phyloP scores from a whole-genome alignment of 2,329 filamentous ascomycete species.

The Macrophomina phaseolina region DNA sequence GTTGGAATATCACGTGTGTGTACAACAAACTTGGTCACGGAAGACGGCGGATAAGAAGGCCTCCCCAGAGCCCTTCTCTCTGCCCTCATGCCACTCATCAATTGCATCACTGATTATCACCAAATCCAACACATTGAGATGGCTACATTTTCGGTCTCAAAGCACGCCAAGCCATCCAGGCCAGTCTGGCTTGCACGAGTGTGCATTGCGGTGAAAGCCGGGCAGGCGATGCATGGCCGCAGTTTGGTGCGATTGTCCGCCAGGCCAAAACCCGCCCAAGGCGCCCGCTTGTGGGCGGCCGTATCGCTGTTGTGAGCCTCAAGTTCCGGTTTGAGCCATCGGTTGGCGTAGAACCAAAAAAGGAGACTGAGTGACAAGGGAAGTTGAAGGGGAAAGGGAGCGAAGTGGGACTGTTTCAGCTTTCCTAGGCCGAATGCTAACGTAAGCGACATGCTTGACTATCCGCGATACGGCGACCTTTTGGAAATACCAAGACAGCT shows the following conservation, averaged over 20 bases:
- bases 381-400: constrained; percentile 10
- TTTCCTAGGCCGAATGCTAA: background rate
- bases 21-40: too few relatives aligned
- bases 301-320: background rate
- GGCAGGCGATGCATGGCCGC: background rate
- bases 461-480: too few relatives aligned
- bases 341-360: background rate
- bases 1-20: too few relatives aligned
- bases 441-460: background rate
- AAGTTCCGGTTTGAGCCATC: too few relatives aligned
- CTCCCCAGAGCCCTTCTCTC: too few relatives aligned
- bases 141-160: background rate
- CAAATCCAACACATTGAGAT: background rate
- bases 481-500: too few relatives aligned
- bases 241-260: background rate
- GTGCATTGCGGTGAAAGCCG: background rate
- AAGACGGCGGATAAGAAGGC: too few relatives aligned
- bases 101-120: too few relatives aligned
- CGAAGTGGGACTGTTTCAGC: constrained; percentile 7
- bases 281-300: background rate
- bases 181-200: background rate
- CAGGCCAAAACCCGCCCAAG: background rate
- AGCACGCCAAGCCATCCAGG: background rate
- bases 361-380: background rate
- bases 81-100: too few relatives aligned